phyloP scores from a whole-genome alignment of 768 basidiomycete species.

The Lentinus tigrinus region DNA sequence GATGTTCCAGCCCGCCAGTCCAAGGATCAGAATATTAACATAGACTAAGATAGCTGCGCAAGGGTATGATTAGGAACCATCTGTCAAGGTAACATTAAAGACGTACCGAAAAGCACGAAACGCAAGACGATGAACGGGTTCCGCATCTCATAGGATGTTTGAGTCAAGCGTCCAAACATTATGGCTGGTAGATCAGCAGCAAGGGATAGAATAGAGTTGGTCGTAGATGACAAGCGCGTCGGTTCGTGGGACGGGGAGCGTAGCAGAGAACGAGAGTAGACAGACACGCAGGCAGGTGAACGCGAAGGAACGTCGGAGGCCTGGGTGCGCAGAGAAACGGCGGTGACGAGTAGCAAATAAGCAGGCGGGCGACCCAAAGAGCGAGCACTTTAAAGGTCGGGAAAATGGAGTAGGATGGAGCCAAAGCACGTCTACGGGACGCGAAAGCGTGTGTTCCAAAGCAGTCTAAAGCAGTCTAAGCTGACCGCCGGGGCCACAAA shows the following conservation, averaged over 20 bases:
- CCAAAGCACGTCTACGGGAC: conserved; percentile 10
- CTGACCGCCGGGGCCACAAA: conserved; percentile 22
- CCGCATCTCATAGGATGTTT: conserved; percentile 29
- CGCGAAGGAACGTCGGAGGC: conserved; percentile 1
- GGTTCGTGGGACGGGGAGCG: conserved; percentile 3
- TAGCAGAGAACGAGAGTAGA: conserved; percentile 4
- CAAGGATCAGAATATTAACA: conserved; percentile 49
- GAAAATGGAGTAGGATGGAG: not conserved
- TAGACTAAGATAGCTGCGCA: conserved; percentile 46
- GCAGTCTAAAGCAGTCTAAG: conserved; percentile 19
- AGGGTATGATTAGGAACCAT: not conserved
- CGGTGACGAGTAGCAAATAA: not conserved
- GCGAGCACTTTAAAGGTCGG: conserved; percentile 2
- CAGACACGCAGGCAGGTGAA: not conserved
- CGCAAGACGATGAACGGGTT: conserved; percentile 59
- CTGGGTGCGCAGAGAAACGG: not conserved
- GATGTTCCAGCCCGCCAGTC: conserved; percentile 61
- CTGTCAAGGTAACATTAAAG: not conserved
- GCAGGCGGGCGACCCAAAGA: conserved; percentile 1
- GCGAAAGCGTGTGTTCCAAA: conserved; percentile 1
- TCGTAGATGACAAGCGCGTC: not conserved
- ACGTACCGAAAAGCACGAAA: conserved; percentile 56
- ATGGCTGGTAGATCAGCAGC: not conserved
- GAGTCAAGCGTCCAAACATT: conserved; percentile 11
- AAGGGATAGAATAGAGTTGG: conserved; percentile 1